Conservation (phyloP, 129 eudicot genomes). For the Mikania micrantha region DNA sequence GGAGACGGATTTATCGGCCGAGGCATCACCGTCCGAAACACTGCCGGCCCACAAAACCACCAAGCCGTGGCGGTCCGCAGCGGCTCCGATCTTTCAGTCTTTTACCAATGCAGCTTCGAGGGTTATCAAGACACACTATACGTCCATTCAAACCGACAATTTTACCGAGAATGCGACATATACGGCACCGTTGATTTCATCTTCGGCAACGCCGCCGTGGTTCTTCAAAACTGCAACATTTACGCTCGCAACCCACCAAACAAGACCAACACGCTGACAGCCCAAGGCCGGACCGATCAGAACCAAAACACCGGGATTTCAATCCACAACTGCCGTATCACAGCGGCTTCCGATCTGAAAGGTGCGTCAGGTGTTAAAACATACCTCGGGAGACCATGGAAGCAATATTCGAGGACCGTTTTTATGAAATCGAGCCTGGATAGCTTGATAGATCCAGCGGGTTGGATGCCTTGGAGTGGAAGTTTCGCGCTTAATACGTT, state of each 20-base stretch:
- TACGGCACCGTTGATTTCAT: constrained; percentile 55
- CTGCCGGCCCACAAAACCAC: constrained; percentile 24
- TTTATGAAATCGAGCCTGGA: constrained; percentile 40
- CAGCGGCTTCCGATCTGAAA: constrained; percentile 34
- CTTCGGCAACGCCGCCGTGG: constrained; percentile 52
- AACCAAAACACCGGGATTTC: constrained; percentile 58
- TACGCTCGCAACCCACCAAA: constrained; percentile 41
- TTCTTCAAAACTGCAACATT: constrained; percentile 49
- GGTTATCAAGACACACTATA: constrained; percentile 68
- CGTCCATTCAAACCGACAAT: constrained; percentile 36
- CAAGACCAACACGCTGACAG: constrained; percentile 42
- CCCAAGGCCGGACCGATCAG: constrained; percentile 49
- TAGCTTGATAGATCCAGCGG: constrained; percentile 42
- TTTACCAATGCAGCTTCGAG: constrained; percentile 55
- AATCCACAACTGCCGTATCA: constrained; percentile 45
- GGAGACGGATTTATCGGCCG: constrained; percentile 8
- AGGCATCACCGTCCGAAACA: background rate
- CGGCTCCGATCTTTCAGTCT: constrained; percentile 42
- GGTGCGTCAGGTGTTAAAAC: constrained; percentile 32
- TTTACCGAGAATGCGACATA: constrained; percentile 44
- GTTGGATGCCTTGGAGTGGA: constrained; percentile 57
- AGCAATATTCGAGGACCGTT: constrained; percentile 49
- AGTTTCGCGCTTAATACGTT: constrained; percentile 37
- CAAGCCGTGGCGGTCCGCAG: constrained; percentile 56
- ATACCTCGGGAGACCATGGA: constrained; percentile 63